Base-by-base conservation (phyloP, 352 stramenopile genomes). In the Globisporangium radiosum region DNA sequence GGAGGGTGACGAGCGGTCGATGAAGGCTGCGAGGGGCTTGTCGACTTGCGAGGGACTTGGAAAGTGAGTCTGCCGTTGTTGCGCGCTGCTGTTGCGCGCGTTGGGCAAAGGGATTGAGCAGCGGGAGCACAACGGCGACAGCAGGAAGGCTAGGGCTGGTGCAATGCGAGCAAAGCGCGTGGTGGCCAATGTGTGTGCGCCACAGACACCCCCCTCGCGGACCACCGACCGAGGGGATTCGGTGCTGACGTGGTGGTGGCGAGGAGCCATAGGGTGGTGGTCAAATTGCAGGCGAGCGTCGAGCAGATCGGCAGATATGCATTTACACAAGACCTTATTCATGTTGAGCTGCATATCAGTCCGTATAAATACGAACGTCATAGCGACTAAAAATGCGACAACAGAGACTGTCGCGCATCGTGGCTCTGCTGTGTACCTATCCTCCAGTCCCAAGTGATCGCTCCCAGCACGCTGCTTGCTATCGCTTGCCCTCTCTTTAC, bases 241-340 rank as follows among this genome's bases (percentile, higher is more conserved):
- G 51, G 45, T 64, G 59, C 59, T 64, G 59, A 64, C 59, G 59
- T 64, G 59, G 59, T 64, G 59, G 9, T 9, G 15, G 42, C 9
- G 9, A 43, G 44, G 19, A 64, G 52, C 59, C 39, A 64, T 64
- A 64, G 59, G 52, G 58, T 33, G 25, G 25, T 33, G 25, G 25
- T 33, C 25, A 33, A 3, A 33, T 33, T 33, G 25, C 25, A 33
- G 37, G 51, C 48, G 19, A 8, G 47, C 36, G 37, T 47, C 39
- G 38, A 17, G 11, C 15, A 5, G 19, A 47, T 14, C 4, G 42
- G 11, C 11, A 10, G 7, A 10, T 47, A n/a, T 47, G 11, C 9
- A 47, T 47, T 47, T 13, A 10, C 42, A 45, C 42, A 45, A 45
- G 42, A 45, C 10, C 42, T 14, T 5, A 45, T 43, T 43, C 25